These are phyloP conservation scores for Isoetes taiwanensis DNA, from an alignment of 75 land plant genomes.

Conservation along the genomic window DNA sequence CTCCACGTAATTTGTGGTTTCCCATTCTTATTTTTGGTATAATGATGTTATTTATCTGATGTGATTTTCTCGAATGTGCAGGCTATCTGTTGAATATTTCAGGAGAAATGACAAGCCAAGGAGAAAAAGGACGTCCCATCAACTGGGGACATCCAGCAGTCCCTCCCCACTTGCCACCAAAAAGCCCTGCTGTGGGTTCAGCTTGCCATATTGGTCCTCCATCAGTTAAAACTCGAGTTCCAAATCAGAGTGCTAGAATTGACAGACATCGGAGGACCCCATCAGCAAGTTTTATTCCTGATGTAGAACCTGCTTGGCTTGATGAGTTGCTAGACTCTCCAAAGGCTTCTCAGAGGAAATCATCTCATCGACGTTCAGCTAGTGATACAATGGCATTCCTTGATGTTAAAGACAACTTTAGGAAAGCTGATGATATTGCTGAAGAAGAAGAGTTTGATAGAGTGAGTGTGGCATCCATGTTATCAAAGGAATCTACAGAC, in stretches of 20 bases:
- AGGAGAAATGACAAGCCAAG: constrained; percentile 33
- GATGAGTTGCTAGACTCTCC: constrained; percentile 70
- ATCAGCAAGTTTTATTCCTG: constrained; percentile 68
- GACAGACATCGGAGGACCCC: constrained; percentile 57
- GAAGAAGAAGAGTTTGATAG: constrained; percentile 33
- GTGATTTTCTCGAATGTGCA: too few relatives aligned
- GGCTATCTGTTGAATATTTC: too few relatives aligned
- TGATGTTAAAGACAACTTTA: constrained; percentile 26
- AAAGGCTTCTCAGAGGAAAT: constrained; percentile 44
- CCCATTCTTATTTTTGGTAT: too few relatives aligned
- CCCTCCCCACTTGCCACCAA: constrained; percentile 55
- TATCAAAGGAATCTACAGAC: constrained; percentile 35
- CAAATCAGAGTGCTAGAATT: constrained; percentile 27
- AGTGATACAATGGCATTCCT: constrained; percentile 76
- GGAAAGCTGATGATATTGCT: constrained; percentile 21
- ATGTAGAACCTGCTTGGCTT: constrained; percentile 71
- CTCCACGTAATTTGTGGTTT: too few relatives aligned
- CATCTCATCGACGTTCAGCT: constrained; percentile 70
- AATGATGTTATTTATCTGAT: too few relatives aligned
- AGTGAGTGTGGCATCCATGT: constrained; percentile 7
- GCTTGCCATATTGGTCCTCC: constrained; percentile 11
- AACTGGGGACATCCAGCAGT: constrained; percentile 34
- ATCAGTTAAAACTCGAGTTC: constrained; percentile 19
- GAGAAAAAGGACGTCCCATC: constrained; percentile 32
- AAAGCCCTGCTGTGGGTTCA: constrained; percentile 40